These are phyloP conservation scores for Phoma sp. DNA, from an alignment of 2,329 filamentous ascomycete species.

Conservation along the genomic window DNA sequence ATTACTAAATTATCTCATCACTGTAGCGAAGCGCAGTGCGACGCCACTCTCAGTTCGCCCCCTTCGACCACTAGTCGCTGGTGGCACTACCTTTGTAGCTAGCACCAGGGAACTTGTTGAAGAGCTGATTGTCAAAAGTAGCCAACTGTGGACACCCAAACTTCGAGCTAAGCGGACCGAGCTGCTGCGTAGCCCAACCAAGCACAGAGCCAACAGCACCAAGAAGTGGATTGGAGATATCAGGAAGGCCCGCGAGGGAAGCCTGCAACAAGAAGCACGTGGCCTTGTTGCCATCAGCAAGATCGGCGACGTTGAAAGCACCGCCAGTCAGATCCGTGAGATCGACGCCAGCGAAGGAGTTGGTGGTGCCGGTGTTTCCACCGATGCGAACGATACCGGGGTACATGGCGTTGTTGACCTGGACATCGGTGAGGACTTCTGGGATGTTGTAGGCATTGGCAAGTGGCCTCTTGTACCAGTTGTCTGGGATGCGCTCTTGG, in stretches of 20 bases:
- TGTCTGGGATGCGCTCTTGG: slow-evolving; percentile 30
- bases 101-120: slow-evolving; percentile 26
- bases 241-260: slow-evolving; percentile 19
- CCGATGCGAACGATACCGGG: slow-evolving; percentile 25
- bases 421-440: slow-evolving; percentile 17
- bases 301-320: slow-evolving; percentile 20
- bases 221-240: slow-evolving; percentile 23
- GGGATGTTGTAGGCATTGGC: slow-evolving; percentile 14
- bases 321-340: slow-evolving; percentile 26
- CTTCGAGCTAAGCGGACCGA: slow-evolving; percentile 19
- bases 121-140: slow-evolving; percentile 21
- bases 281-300: slow-evolving; percentile 26
- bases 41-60: background rate
- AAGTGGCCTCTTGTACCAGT: slow-evolving; percentile 21
- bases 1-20: background rate
- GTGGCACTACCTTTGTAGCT: slow-evolving; percentile 11
- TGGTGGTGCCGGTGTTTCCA: slow-evolving; percentile 28
- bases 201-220: slow-evolving; percentile 23
- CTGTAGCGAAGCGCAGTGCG: background rate
- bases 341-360: slow-evolving; percentile 27
- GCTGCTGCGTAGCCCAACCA: slow-evolving; percentile 21
- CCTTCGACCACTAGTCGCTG: background rate
- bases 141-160: slow-evolving; percentile 24
- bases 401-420: slow-evolving; percentile 25
- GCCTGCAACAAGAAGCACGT: slow-evolving; percentile 28